Evolutionary conservation across 2,329 filamentous ascomycete genomes (phyloP).

Genomic region (Arthroderma uncinatum): DNA sequence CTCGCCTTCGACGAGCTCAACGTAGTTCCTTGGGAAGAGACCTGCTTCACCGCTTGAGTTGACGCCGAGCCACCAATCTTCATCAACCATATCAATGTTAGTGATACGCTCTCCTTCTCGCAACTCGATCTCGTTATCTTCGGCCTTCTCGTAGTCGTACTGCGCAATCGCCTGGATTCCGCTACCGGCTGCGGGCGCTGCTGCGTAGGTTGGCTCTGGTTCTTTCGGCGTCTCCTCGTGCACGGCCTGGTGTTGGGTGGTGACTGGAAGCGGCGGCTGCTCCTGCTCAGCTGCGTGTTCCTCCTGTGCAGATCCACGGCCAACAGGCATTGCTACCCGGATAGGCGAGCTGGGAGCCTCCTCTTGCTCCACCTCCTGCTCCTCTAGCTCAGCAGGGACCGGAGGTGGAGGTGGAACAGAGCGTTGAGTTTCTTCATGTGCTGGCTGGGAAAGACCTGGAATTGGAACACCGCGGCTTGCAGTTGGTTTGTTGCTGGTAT

Average conservation of each 20-base stretch:
- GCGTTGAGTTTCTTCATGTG: slow-evolving; percentile 35
- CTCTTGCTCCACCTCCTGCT: slow-evolving; percentile 36
- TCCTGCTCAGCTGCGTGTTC: slow-evolving; percentile 33
- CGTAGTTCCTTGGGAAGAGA: slow-evolving; percentile 94
- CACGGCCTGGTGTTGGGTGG: neutral
- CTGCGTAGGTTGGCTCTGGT: neutral
- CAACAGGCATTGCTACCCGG: slow-evolving; percentile 74
- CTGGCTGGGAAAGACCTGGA: slow-evolving; percentile 59
- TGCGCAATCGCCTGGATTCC: slow-evolving; percentile 68
- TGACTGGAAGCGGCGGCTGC: slow-evolving; percentile 12
- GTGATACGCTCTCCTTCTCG: slow-evolving; percentile 77
- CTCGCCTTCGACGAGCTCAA: slow-evolving; percentile 58
- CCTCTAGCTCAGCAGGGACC: slow-evolving; percentile 36
- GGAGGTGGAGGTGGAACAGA: slow-evolving; percentile 30
- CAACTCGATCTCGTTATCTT: slow-evolving; percentile 92
- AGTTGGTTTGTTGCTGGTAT: slow-evolving; percentile 57
- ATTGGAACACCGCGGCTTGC: slow-evolving; percentile 60
- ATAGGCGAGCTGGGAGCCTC: slow-evolving; percentile 60
- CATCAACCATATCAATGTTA: slow-evolving; percentile 93
- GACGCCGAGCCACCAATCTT: slow-evolving; percentile 97
- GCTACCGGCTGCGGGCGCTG: slow-evolving; percentile 34
- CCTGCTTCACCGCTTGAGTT: slow-evolving; percentile 76
- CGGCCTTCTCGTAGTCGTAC: slow-evolving; percentile 95
- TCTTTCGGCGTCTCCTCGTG: neutral
- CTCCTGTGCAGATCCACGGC: slow-evolving; percentile 46